Conservation (phyloP, 1,284 basidiomycete genomes). For the Schizopora paradoxa region DNA sequence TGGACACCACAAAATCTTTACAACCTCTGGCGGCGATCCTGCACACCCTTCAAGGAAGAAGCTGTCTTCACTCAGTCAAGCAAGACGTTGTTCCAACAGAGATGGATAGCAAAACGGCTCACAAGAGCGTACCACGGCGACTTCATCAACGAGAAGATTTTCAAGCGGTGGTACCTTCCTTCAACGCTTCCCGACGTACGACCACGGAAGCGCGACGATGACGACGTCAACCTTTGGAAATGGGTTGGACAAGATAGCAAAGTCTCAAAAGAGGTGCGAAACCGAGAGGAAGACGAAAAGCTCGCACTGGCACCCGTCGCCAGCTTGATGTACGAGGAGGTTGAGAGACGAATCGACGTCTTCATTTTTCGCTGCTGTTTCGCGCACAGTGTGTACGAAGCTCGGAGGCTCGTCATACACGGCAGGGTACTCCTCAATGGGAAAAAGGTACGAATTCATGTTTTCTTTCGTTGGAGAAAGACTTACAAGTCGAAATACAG, state of each 20-base stretch:
- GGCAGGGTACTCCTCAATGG: slow-evolving; percentile 91
- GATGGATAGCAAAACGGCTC: slow-evolving; percentile 88
- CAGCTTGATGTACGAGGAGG: slow-evolving; percentile 86
- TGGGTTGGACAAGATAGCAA: slow-evolving; percentile 51
- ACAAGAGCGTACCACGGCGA: slow-evolving; percentile 95
- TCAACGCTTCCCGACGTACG: slow-evolving; percentile 82
- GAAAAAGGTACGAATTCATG: slow-evolving; percentile 55
- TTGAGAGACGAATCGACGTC: slow-evolving; percentile 93
- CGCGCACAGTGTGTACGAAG: slow-evolving; percentile 86
- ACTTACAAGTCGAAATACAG: slow-evolving; percentile 35
- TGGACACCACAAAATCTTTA: slow-evolving; percentile 80
- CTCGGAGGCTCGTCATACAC: slow-evolving; percentile 80
- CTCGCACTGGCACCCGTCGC: slow-evolving; percentile 75
- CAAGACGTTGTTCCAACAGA: slow-evolving; percentile 84
- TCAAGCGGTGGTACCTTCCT: slow-evolving; percentile 95
- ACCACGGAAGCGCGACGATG: slow-evolving; percentile 40
- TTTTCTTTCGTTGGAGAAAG: slow-evolving; percentile 1
- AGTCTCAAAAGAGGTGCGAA: slow-evolving; percentile 41
- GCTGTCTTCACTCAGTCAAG: slow-evolving; percentile 55
- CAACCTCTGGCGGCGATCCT: slow-evolving; percentile 68
- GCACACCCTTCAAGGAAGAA: slow-evolving; percentile 41
- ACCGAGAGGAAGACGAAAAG: slow-evolving; percentile 47
- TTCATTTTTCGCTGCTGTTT: slow-evolving; percentile 92
- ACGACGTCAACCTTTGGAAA: slow-evolving; percentile 42
- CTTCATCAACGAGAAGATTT: slow-evolving; percentile 87